Conservation (phyloP, 2,329 filamentous ascomycete species). For the Lecanosticta acicola region DNA sequence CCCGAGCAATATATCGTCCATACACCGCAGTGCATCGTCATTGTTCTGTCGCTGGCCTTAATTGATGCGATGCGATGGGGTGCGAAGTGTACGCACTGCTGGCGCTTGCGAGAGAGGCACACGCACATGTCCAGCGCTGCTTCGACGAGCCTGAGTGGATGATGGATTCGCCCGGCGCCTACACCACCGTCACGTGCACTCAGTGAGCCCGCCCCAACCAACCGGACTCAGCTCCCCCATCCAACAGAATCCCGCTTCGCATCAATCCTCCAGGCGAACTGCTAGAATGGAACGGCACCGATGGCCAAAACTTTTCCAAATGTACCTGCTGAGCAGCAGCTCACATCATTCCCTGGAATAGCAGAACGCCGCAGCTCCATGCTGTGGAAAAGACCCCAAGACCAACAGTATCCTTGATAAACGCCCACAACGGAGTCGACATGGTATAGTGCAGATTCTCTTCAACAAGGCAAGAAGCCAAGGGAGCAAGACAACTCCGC, state of each 20-base stretch:
- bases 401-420: background rate
- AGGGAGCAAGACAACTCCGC: no score
- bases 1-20: background rate
- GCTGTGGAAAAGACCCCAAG: background rate
- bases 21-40: slow-evolving; percentile 14
- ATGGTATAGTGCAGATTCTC: slow-evolving; percentile 1
- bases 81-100: slow-evolving; percentile 14
- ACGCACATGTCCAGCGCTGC: slow-evolving; percentile 5
- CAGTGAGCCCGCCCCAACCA: no score
- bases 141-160: background rate
- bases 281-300: background rate
- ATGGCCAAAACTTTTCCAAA: background rate
- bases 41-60: no score
- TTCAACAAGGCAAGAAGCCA: background rate
- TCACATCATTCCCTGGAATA: background rate
- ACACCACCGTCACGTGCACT: no score
- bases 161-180: background rate
- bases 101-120: slow-evolving; percentile 14
- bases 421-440: background rate
- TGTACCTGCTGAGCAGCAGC: background rate
- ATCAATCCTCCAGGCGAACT: background rate
- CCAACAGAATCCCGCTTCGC: background rate
- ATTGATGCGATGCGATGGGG: slow-evolving; percentile 1
- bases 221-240: background rate
- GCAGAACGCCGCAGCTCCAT: background rate